Conservation (phyloP, 2,329 filamentous ascomycete species). For the Macrophomina phaseolina region DNA sequence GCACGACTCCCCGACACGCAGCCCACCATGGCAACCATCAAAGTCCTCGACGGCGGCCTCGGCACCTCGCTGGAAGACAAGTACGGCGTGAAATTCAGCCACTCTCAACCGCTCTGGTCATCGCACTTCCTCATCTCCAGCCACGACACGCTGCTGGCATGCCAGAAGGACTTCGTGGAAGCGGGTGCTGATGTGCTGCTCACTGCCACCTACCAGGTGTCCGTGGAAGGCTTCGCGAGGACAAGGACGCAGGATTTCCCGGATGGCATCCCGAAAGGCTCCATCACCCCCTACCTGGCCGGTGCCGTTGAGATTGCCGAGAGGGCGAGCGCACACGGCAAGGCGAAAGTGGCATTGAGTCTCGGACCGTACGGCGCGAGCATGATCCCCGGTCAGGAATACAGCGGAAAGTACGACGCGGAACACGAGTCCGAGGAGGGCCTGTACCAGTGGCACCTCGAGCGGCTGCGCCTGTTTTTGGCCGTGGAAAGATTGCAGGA, state of each 20-base stretch:
- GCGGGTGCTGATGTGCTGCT: slow-evolving; percentile 9
- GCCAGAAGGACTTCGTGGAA: background rate
- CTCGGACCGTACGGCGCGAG: slow-evolving; percentile 3
- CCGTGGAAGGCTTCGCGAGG: background rate
- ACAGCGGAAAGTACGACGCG: slow-evolving; percentile 4
- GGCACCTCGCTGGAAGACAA: background rate
- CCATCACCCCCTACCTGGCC: background rate
- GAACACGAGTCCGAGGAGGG: background rate
- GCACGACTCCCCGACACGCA: no score
- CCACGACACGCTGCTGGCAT: slow-evolving; percentile 5
- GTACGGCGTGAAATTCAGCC: background rate
- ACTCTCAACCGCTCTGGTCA: slow-evolving; percentile 7
- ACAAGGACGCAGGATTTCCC: background rate
- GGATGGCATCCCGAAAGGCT: background rate
- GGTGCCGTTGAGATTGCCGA: background rate
- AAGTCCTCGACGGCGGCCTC: slow-evolving; percentile 9
- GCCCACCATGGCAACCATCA: background rate
- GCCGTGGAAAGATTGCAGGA: background rate
- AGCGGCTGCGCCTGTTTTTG: background rate
- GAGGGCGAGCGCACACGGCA: background rate
- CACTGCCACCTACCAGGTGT: slow-evolving; percentile 10
- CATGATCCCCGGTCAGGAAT: slow-evolving; percentile 2
- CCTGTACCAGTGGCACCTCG: background rate
- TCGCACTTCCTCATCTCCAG: slow-evolving; percentile 3
- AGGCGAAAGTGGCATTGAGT: background rate